Percentiles rank a stretch among this genome's conserved stretches.
Conservation (phyloP, 129 eudicot species). For the Flaveria sonorensis region DNA sequence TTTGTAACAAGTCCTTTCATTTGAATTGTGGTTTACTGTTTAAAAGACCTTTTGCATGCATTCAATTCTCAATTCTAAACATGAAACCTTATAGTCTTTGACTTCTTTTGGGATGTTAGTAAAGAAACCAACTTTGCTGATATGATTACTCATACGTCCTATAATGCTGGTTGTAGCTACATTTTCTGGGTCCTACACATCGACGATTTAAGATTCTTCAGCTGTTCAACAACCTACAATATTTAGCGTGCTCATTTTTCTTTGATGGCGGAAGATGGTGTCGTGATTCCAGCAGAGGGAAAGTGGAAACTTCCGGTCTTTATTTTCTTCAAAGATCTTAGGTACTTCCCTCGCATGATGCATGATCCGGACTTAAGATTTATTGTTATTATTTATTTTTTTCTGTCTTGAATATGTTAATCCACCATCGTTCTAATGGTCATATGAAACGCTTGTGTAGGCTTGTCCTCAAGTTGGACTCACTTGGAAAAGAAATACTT, state of each 20-base stretch:
- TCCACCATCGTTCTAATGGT: not conserved
- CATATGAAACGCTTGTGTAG: slow-evolving; percentile 33
- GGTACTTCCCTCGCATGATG: slow-evolving; percentile 37
- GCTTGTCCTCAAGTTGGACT: slow-evolving; percentile 68
- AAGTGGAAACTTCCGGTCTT: slow-evolving; percentile 56
- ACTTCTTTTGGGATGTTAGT: not conserved
- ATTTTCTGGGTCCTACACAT: slow-evolving; percentile 14
- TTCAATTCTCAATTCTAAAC: too few relatives aligned
- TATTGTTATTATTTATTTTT: not conserved
- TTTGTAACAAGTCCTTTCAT: not conserved
- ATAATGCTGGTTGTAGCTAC: slow-evolving; percentile 18
- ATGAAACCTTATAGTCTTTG: too few relatives aligned
- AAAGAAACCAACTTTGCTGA: not conserved
- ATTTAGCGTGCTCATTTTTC: not conserved
- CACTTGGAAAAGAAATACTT: slow-evolving; percentile 74
- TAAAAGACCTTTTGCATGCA: too few relatives aligned
- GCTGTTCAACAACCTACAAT: not conserved
- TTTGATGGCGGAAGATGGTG: slow-evolving; percentile 51
- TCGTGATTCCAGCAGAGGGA: slow-evolving; percentile 23
- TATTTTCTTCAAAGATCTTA: slow-evolving; percentile 64
- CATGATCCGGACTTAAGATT: not conserved
- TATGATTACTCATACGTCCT: slow-evolving; percentile 6
- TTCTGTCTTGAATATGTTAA: too few relatives aligned
- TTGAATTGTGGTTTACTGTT: too few relatives aligned
- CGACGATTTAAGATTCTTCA: slow-evolving; percentile 7